Percentiles rank a stretch among this genome's conserved stretches.
These are phyloP conservation scores for Cornus controversa DNA, from an alignment of 148 eudicot species.

Conservation along the genomic window DNA sequence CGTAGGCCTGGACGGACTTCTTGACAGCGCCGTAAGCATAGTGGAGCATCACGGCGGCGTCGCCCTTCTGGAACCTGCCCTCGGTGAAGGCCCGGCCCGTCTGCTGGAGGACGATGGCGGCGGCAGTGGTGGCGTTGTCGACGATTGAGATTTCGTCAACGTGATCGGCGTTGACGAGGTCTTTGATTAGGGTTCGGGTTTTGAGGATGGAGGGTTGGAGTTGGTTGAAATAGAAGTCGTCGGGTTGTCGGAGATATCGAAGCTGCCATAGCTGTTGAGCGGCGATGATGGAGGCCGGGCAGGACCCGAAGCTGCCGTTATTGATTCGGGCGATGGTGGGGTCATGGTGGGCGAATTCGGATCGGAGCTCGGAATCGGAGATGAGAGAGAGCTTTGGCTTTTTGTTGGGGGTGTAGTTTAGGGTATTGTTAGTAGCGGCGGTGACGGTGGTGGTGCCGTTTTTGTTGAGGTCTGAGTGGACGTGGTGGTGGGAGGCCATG, in stretches of 20 bases:
- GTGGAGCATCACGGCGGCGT: conserved; percentile 64
- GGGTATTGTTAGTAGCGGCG: background rate
- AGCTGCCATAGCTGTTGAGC: conserved; percentile 64
- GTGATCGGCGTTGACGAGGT: conserved; percentile 61
- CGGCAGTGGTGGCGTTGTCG: conserved; percentile 86
- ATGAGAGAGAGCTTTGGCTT: conserved; percentile 23
- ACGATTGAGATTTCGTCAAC: conserved; percentile 65
- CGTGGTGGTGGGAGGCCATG: background rate
- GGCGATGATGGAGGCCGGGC: conserved; percentile 53
- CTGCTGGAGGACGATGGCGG: conserved; percentile 70
- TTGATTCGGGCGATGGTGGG: conserved; percentile 59
- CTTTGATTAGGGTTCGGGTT: conserved; percentile 43
- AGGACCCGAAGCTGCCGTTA: conserved; percentile 80
- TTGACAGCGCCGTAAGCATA: conserved; percentile 75
- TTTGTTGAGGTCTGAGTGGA: background rate
- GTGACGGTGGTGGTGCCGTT: conserved; percentile 28
- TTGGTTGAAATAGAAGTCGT: conserved; percentile 49
- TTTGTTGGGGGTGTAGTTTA: conserved; percentile 22
- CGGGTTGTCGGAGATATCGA: conserved; percentile 66
- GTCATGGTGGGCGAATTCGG: conserved; percentile 74
- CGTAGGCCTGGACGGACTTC: conserved; percentile 68
- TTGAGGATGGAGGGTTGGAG: conserved; percentile 53
- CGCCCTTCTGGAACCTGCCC: conserved; percentile 43
- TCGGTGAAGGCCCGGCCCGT: conserved; percentile 51
- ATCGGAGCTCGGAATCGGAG: conserved; percentile 35